A percentile compares a stretch with the other conserved stretches of the same genome.
Conservation (phyloP, 768 basidiomycete species). For the Auriscalpium microsporum region DNA sequence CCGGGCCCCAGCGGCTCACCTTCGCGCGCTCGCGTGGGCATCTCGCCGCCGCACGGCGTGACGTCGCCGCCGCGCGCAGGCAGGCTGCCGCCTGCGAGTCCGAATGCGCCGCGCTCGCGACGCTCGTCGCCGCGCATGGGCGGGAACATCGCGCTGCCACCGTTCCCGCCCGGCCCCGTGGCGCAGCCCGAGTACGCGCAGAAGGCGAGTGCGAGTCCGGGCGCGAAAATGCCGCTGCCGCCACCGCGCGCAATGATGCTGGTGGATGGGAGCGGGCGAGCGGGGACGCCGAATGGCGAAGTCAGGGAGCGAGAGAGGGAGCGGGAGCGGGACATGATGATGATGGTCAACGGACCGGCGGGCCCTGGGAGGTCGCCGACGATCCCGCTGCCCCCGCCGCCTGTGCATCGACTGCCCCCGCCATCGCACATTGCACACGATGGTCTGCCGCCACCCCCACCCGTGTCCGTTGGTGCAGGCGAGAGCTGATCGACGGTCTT, state of each 20-base stretch:
- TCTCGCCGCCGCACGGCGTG: background rate
- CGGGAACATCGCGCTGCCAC: background rate
- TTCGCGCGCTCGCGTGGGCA: background rate
- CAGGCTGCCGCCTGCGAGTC: background rate
- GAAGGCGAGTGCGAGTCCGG: background rate
- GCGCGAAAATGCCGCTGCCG: background rate
- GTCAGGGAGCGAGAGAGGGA: constrained; percentile 3
- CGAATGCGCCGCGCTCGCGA: background rate
- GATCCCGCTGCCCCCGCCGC: background rate
- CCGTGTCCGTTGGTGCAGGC: constrained; percentile 5
- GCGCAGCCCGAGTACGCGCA: background rate
- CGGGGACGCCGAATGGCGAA: constrained; percentile 11
- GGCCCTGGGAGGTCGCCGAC: background rate
- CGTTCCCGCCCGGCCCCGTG: background rate
- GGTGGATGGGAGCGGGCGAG: constrained; percentile 1
- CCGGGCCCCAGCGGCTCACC: background rate
- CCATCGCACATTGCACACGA: background rate
- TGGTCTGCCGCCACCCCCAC: background rate
- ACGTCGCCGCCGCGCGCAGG: background rate
- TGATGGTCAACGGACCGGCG: background rate
- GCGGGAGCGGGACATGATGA: background rate
- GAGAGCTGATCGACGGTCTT: constrained; percentile 3
- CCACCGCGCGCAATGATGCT: background rate
- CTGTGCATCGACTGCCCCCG: constrained; percentile 6
- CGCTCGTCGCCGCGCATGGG: background rate